Base-by-base conservation (phyloP, 1,284 basidiomycete genomes). In the Tetrapyrgos nigripes region DNA sequence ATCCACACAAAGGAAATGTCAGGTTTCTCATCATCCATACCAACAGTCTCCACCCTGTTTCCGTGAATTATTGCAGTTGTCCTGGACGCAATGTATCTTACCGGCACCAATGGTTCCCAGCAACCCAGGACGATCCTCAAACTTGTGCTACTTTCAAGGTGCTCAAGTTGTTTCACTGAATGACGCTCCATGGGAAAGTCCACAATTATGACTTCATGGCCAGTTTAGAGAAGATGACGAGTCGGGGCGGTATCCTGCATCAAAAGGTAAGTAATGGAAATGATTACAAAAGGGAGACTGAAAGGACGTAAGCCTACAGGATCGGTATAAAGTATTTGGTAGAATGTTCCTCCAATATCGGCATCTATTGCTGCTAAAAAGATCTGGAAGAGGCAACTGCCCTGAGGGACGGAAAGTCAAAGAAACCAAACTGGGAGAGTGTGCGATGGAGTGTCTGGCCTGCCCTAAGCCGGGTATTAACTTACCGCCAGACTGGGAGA, bases 231-330 rank as follows among this genome's bases (percentile, higher is more conserved):
- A 54, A 55, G 17, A 11, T 58, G 27, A 65, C 58, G 17, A 52
- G 59, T 40, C 53, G 51, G n/a, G 50, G 53, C 1, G 4, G 29
- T 47, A 40, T 40, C 4, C 14, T 9, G 4, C 4, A 40, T 9
- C 37, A 40, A n/a, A 40, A 40, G 17, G 37, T 40, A n/a, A 40
- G 37, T 4, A 14, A n/a, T 40, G 11, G 28, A n/a, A 31, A 4
- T 40, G 37, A 17, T n/a, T 40, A 33, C 9, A 33, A 33, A 8
- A 8, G 14, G 14, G 8, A 8, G 31, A 19, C 47, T 46, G 26
- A n/a, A n/a, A 8, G 6, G 11, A 14, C 24, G 3, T 24, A 17
- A n/a, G 6, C 4, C 14, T 35, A 14, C 49, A 73, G 70, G 60
- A 69, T 37, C 29, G 54, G n/a, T 50, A 35, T 21, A 4, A 23